Base-by-base conservation (phyloP, 306 rosid genomes). In the Quercus variabilis region DNA sequence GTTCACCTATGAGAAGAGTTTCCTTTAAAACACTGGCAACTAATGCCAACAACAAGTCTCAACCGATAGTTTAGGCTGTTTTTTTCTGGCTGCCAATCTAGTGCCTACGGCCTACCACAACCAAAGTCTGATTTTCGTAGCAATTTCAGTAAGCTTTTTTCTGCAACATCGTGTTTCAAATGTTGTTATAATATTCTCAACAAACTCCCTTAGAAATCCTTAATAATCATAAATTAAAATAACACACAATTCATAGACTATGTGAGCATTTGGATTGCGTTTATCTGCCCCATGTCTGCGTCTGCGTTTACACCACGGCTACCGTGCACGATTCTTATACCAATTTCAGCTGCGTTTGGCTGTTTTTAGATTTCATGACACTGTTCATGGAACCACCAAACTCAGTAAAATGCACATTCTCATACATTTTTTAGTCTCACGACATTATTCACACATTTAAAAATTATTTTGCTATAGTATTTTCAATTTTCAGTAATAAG, bases 311-410 rank as follows among this genome's bases (percentile, higher is more conserved):
- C 38, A 33, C 38, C 38, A 33, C 0, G 1, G 0, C 0, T 33
- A 33, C 38, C 1, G 0, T 5, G 38, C 38, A 33, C 38, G 0
- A 1, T 33, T 33, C 38, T 33, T 0, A 33, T 33, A 33, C 6
- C 38, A 33, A 0, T 33, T 33, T 33, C 6, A 33, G 6, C 5
- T 31, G 33, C 33, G 5, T 31, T 31, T 30, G 5, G 35, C 35
- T 33, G 6, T 33, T 33, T 33, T 33, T 1, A 1, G 0, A 1
- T 33, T 6, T 0, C 0, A 33, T 1, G 0, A 0, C 0, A 33
- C 38, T 33, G 5, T 33, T 33, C 0, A 33, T 23, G 1, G 1
- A 23, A 23, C 23, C 23, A 23, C 23, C 23, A 23, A 23, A 23
- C 23, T 23, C 23, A 23, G 23, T 23, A 23, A 23, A 23, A 23